phyloP scores from a whole-genome alignment of 495 filamentous ascomycete species.

The Platismatia glauca region DNA sequence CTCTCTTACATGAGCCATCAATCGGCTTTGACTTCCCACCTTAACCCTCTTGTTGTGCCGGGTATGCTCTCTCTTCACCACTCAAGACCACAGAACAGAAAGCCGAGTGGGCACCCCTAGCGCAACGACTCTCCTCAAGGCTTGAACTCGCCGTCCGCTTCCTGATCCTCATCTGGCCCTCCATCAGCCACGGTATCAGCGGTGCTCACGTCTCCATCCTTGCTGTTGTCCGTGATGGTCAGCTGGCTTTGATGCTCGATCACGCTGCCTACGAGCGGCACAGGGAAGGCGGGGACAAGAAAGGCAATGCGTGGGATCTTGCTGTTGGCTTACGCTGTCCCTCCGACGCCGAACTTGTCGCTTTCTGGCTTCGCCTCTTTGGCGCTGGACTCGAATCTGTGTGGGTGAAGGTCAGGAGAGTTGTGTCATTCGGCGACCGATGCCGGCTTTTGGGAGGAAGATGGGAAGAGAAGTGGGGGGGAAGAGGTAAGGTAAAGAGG shows the following conservation, averaged over 20 bases:
- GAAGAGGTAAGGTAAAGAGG: neutral
- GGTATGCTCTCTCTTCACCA: no score
- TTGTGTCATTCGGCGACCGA: neutral
- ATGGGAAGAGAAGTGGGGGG: neutral
- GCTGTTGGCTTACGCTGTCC: neutral
- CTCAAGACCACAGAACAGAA: no score
- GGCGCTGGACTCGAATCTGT: slow-evolving; percentile 3
- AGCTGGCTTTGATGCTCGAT: neutral
- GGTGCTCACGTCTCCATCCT: slow-evolving; percentile 12
- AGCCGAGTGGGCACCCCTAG: no score
- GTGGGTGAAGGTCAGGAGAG: neutral
- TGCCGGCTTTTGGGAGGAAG: neutral
- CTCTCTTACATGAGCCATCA: no score
- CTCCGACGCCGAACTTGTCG: slow-evolving; percentile 8
- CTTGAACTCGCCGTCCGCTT: slow-evolving; percentile 4
- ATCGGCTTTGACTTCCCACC: no score
- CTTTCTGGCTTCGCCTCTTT: slow-evolving; percentile 9
- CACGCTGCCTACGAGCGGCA: neutral
- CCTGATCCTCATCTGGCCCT: slow-evolving; percentile 2
- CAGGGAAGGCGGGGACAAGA: neutral
- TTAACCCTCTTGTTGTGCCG: no score
- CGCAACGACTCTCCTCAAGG: neutral
- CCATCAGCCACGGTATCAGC: slow-evolving; percentile 11
- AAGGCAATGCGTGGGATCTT: neutral
- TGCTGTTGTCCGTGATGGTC: neutral